Conservation (phyloP, 148 eudicot species). For the Pouteria glomerata region DNA sequence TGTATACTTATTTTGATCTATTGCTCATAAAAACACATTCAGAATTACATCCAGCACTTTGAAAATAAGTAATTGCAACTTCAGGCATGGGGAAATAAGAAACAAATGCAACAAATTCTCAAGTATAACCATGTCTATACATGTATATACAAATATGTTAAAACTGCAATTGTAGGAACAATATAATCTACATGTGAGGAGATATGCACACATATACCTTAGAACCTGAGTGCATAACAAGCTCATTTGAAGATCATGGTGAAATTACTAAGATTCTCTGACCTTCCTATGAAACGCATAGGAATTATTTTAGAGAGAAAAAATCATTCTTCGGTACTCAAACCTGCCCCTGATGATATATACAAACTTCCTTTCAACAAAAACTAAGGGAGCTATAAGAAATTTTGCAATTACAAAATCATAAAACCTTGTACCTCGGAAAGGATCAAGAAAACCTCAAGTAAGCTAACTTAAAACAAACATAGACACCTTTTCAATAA, state of each 20-base stretch:
- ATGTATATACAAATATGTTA: background rate
- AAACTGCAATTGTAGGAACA: background rate
- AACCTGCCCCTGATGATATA: no score
- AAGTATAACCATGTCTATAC: background rate
- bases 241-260: background rate
- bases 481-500: background rate
- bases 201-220: background rate
- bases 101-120: background rate
- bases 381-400: background rate
- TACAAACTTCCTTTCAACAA: background rate
- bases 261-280: background rate
- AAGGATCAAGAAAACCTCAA: background rate
- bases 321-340: no score
- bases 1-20: no score
- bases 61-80: background rate
- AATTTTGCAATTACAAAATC: background rate
- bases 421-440: background rate
- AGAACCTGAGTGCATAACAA: background rate
- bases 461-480: background rate
- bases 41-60: background rate
- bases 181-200: background rate
- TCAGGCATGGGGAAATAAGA: background rate
- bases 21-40: no score
- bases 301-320: no score
- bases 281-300: background rate